Percentiles rank a stretch among this genome's conserved stretches.
Conservation (phyloP, 1,284 basidiomycete genomes). For the Heterobasidion occidentale region DNA sequence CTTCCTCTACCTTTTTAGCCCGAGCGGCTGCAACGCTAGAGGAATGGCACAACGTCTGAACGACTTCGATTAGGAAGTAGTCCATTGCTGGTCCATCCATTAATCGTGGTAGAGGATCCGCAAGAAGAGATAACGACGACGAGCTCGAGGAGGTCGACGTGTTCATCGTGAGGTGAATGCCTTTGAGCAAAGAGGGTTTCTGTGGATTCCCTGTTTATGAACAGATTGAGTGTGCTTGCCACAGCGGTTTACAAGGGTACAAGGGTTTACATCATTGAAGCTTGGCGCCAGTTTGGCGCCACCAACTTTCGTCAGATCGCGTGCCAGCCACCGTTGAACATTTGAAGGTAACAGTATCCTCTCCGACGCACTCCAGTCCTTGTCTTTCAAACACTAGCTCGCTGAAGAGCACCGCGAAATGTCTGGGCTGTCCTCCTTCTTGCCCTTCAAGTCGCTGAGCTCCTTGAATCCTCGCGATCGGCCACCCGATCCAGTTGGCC, state of each 20-base stretch:
- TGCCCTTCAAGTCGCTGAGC: slow-evolving; percentile 38
- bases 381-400: neutral
- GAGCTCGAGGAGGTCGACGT: slow-evolving; percentile 22
- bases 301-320: too few relatives aligned
- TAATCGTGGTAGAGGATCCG: slow-evolving; percentile 50
- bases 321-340: too few relatives aligned
- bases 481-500: slow-evolving; percentile 51
- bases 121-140: slow-evolving; percentile 38
- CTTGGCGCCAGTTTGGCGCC: too few relatives aligned
- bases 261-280: too few relatives aligned
- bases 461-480: slow-evolving; percentile 47
- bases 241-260: too few relatives aligned
- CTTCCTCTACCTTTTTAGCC: slow-evolving; percentile 56
- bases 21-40: slow-evolving; percentile 61
- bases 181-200: too few relatives aligned
- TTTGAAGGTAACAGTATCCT: too few relatives aligned
- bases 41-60: slow-evolving; percentile 64
- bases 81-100: slow-evolving; percentile 77
- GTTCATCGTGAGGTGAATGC: slow-evolving; percentile 2
- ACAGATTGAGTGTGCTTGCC: too few relatives aligned
- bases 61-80: slow-evolving; percentile 79
- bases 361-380: neutral
- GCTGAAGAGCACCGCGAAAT: slow-evolving; percentile 17
- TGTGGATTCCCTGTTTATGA: too few relatives aligned
- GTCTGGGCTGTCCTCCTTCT: slow-evolving; percentile 39